Evolutionary conservation across 78 protist genomes (phyloP).

Genomic region (Dictyostelium firmibasis): DNA sequence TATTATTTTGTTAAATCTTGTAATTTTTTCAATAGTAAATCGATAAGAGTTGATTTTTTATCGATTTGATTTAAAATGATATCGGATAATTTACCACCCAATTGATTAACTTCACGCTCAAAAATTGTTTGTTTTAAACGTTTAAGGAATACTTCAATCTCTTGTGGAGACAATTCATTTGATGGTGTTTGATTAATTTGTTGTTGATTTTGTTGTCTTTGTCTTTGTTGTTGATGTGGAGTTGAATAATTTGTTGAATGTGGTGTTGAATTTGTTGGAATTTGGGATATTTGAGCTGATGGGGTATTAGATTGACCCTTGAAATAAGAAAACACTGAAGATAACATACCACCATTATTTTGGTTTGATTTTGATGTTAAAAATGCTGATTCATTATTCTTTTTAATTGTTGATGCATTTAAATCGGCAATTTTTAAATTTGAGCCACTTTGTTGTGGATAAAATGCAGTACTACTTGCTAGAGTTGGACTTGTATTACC

Average conservation of each 20-base stretch:
- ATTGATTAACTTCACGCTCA: conserved; percentile 1
- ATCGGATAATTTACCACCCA: background rate
- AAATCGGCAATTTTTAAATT: background rate
- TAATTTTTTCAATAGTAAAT: conserved; percentile 16
- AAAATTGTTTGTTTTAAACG: background rate
- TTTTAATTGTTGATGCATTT: background rate
- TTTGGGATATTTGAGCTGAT: background rate
- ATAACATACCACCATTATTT: background rate
- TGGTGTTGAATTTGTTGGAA: background rate
- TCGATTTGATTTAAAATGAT: background rate
- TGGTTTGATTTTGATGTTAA: background rate
- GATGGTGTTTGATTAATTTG: background rate
- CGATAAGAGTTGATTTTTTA: conserved; percentile 9
- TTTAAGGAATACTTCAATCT: background rate
- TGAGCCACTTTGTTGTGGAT: background rate
- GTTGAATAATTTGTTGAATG: background rate
- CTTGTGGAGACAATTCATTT: background rate
- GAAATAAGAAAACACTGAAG: background rate
- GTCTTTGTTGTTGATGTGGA: background rate
- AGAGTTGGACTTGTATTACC: background rate
- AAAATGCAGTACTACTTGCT: background rate
- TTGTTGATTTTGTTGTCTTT: background rate
- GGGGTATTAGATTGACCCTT: background rate
- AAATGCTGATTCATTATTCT: background rate
- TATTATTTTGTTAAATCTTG: conserved; percentile 32